Conservation (phyloP, 768 basidiomycete species). For the Suillus subalutaceus region DNA sequence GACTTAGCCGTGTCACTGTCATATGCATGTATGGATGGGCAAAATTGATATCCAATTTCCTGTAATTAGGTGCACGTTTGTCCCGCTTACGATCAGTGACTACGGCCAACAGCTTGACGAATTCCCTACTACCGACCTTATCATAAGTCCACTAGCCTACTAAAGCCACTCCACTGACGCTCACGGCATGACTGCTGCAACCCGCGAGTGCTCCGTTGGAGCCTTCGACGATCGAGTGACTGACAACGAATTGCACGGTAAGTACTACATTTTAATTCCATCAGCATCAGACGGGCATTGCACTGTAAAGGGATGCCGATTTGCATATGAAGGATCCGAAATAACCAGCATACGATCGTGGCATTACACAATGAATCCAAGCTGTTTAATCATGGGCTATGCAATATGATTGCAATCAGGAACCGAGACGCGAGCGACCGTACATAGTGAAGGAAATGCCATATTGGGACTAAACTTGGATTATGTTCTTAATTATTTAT, state of each 20-base stretch:
- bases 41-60: constrained; percentile 7
- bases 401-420: neutral
- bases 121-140: neutral
- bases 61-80: constrained; percentile 17
- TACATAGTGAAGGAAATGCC: neutral
- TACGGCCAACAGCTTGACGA: neutral
- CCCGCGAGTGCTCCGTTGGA: neutral
- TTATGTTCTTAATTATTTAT: neutral
- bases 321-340: constrained; percentile 4
- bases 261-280: neutral
- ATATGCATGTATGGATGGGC: neutral
- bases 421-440: neutral
- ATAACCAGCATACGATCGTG: neutral
- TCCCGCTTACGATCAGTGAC: constrained; percentile 12
- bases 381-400: neutral
- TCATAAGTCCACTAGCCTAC: neutral
- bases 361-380: neutral
- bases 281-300: constrained; percentile 3
- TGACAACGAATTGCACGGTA: constrained; percentile 1
- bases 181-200: neutral
- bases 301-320: neutral
- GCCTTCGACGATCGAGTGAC: neutral
- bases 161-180: neutral
- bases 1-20: neutral
- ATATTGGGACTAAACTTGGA: neutral